Conservation (phyloP, 2,329 filamentous ascomycete species). For the Penicillium palitans region DNA sequence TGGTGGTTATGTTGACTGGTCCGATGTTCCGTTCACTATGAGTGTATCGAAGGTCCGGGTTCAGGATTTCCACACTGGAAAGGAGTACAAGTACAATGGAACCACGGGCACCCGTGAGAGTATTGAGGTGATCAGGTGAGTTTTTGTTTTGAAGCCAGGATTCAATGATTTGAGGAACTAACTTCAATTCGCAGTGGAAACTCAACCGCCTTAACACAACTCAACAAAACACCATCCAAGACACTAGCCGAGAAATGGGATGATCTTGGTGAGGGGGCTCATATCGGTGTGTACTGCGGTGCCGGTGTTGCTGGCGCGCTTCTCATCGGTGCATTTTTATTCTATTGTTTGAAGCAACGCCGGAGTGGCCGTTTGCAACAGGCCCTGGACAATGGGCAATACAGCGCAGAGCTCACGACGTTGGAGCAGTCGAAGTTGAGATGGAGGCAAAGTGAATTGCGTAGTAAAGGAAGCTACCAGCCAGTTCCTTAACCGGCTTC, state of each 20-base stretch:
- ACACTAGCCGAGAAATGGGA: conserved; percentile 17
- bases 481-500: conserved; percentile 1
- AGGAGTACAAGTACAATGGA: conserved; percentile 67
- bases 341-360: conserved; percentile 17
- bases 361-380: conserved; percentile 16
- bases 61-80: conserved; percentile 58
- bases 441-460: conserved; percentile 18
- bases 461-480: conserved; percentile 14
- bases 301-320: conserved; percentile 8
- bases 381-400: conserved; percentile 11
- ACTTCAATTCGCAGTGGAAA: conserved; percentile 12
- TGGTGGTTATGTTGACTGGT: conserved; percentile 66
- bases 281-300: conserved; percentile 16
- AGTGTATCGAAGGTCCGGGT: conserved; percentile 62
- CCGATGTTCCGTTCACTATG: conserved; percentile 69
- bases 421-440: conserved; percentile 11
- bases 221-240: conserved; percentile 13
- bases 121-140: conserved; percentile 56
- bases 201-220: conserved; percentile 13
- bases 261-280: conserved; percentile 11
- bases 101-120: conserved; percentile 62
- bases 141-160: background rate
- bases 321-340: conserved; percentile 4
- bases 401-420: conserved; percentile 8
- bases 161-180: background rate